These are phyloP conservation scores for Physcomitrellopsis africana DNA, from an alignment of 225 moss, liverwort and hornwort genomes.

Conservation along the genomic window DNA sequence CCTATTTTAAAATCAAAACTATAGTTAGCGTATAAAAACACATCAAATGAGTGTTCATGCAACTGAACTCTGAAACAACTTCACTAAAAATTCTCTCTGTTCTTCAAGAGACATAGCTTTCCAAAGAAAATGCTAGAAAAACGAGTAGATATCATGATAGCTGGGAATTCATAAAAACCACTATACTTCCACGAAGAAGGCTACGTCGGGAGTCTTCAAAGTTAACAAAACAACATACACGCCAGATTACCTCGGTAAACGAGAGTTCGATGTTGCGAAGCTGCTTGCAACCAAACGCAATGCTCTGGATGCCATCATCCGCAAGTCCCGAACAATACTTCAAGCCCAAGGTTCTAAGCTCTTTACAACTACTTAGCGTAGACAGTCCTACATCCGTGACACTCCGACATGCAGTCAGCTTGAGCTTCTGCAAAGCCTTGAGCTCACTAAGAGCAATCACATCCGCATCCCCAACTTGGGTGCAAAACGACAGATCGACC, in stretches of 20 bases:
- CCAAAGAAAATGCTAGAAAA: background rate
- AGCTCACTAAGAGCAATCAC: slow-evolving; percentile 54
- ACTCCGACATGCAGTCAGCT: slow-evolving; percentile 61
- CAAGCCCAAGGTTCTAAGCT: slow-evolving; percentile 60
- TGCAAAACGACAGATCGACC: slow-evolving; percentile 73
- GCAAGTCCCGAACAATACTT: slow-evolving; percentile 67
- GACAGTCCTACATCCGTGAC: slow-evolving; percentile 73
- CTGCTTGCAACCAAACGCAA: slow-evolving; percentile 63
- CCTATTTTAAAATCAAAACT: slow-evolving; percentile 46
- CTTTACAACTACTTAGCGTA: slow-evolving; percentile 64
- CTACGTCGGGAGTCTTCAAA: background rate
- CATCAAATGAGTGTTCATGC: slow-evolving; percentile 7
- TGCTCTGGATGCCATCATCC: slow-evolving; percentile 63
- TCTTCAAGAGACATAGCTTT: slow-evolving; percentile 6
- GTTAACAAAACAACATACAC: slow-evolving; percentile 9
- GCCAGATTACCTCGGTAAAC: slow-evolving; percentile 66
- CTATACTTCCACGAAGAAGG: slow-evolving; percentile 10
- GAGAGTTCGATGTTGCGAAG: slow-evolving; percentile 75
- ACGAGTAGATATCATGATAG: background rate
- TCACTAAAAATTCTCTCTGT: background rate
- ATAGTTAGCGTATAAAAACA: slow-evolving; percentile 22
- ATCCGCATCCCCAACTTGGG: slow-evolving; percentile 60
- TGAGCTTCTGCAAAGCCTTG: slow-evolving; percentile 60
- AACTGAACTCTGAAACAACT: background rate
- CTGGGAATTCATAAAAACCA: background rate